Evolutionary conservation across 805 yeast species (phyloP).

Genomic region (Spathaspora hagerdaliae): DNA sequence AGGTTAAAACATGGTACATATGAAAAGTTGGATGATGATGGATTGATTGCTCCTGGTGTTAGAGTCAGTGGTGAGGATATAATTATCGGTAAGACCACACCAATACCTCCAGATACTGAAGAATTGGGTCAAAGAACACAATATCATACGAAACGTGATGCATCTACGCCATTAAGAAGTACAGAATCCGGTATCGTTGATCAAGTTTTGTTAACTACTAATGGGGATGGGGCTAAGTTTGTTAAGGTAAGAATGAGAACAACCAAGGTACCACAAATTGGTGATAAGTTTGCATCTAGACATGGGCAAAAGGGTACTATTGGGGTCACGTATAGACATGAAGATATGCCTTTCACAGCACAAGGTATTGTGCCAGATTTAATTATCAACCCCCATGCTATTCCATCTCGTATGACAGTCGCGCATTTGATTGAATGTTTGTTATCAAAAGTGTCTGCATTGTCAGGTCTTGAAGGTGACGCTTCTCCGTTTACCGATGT

Average conservation of each 20-base stretch:
- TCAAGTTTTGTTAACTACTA: conserved; percentile 93
- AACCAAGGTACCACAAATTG: conserved; percentile 97
- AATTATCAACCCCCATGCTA: conserved; percentile 98
- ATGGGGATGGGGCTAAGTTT: conserved; percentile 96
- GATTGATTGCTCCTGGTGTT: conserved; percentile 95
- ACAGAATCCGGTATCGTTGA: conserved; percentile 98
- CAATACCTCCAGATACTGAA: conserved; percentile 98
- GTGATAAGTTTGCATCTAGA: conserved; percentile 98
- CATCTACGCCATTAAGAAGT: conserved; percentile 93
- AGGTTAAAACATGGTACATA: conserved; percentile 97
- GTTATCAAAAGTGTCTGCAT: conserved; percentile 88
- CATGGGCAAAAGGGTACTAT: conserved; percentile 99
- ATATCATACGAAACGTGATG: conserved; percentile 97
- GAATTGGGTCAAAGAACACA: conserved; percentile 98
- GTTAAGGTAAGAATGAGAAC: conserved; percentile 99
- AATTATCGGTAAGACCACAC: conserved; percentile 97
- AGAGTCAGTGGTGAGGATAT: conserved; percentile 99
- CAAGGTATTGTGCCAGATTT: conserved; percentile 97
- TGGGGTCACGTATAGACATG: conserved; percentile 97
- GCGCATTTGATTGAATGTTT: conserved; percentile 99
- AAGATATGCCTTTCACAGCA: conserved; percentile 96
- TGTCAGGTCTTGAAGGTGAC: conserved; percentile 97
- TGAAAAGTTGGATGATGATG: conserved; percentile 97
- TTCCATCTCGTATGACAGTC: conserved; percentile 99
- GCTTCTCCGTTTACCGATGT: conserved; percentile 99